Base-by-base conservation (phyloP, 1,139 yeast species). In the Geotrichum macrosporum region DNA sequence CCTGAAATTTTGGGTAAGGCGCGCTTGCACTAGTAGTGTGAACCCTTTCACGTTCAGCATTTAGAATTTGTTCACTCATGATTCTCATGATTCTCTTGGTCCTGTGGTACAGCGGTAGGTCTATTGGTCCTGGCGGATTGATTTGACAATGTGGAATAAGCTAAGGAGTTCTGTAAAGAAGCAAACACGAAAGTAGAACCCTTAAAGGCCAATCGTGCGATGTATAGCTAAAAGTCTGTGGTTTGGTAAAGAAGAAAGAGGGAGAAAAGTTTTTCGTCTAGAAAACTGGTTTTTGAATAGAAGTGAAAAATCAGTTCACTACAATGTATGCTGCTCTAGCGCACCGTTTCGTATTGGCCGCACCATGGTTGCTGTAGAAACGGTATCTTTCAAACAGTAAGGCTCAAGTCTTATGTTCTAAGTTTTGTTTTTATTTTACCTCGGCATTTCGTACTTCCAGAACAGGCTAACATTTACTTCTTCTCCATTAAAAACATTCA, bases 141-240 rank as follows among this genome's bases (percentile, higher is more conserved):
- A 26, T 43, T 27, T 15, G 30, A 2, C 30, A 32, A 29, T 29
- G 31, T 29, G 31, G 15, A 19, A 13, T 15, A 26, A 31, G 26
- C 5, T n/a, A 15, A 39, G 45, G 50, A 44, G 52, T 49, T 49
- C 52, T 49, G 21, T 27, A n/a, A 31, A n/a, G 30, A 6, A 12
- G 18, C 24, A 34, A 33, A 44, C 53, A 51, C 53, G 53, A 51
- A 26, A 50, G 54, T 46, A 51, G 54, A 51, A 51, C 54, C 48
- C 50, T 48, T 19, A 36, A 51, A 51, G 54, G 54, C 51, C 54
- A 43, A 44, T 51, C 54, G 52, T 46, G 50, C 38, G 31, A 41
- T 29, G 13, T 22, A 5, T 26, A 10, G 27, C 6, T 24, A 24
- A 8, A 10, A 24, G 9, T 27, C 20, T 4, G 18, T 15, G 12